Percentiles rank a stretch among this genome's conserved stretches.
Evolutionary conservation across 306 rosid species (phyloP).

Genomic region (Corylus heterophylla): DNA sequence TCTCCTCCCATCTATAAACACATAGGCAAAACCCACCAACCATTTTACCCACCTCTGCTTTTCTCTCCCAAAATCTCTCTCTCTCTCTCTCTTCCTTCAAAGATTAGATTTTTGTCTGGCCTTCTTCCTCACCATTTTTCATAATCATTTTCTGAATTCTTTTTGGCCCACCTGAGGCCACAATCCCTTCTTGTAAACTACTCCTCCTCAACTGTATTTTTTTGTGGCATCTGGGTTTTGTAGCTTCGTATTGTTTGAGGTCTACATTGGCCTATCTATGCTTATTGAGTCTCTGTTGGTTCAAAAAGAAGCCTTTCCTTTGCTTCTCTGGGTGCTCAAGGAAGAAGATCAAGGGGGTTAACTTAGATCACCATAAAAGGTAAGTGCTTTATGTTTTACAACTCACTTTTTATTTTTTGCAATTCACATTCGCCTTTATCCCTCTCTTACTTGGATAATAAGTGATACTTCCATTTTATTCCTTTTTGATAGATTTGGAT

Average conservation of each 20-base stretch:
- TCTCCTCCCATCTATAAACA: constrained; percentile 25
- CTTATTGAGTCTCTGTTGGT: constrained; percentile 51
- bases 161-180: constrained; percentile 56
- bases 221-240: constrained; percentile 52
- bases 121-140: constrained; percentile 40
- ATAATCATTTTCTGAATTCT: constrained; percentile 27
- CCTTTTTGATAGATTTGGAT: constrained; percentile 36
- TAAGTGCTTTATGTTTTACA: constrained; percentile 56
- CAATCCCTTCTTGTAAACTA: constrained; percentile 42
- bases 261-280: constrained; percentile 54
- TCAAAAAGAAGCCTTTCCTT: constrained; percentile 46
- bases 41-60: constrained; percentile 54
- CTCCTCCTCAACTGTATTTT: constrained; percentile 37
- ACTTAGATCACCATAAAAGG: constrained; percentile 64
- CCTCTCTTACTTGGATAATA: constrained; percentile 76
- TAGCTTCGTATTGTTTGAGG: constrained; percentile 54
- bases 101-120: constrained; percentile 63
- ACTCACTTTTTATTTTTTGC: constrained; percentile 27
- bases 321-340: constrained; percentile 60
- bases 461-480: constrained; percentile 67
- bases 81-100: constrained; percentile 39
- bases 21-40: constrained; percentile 58
- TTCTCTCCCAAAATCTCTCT: constrained; percentile 34
- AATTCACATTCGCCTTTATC: constrained; percentile 43
- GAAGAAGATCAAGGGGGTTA: constrained; percentile 65